Base-by-base conservation (phyloP, 2,329 filamentous ascomycete species). In the Fusarium brevicatenulatum region DNA sequence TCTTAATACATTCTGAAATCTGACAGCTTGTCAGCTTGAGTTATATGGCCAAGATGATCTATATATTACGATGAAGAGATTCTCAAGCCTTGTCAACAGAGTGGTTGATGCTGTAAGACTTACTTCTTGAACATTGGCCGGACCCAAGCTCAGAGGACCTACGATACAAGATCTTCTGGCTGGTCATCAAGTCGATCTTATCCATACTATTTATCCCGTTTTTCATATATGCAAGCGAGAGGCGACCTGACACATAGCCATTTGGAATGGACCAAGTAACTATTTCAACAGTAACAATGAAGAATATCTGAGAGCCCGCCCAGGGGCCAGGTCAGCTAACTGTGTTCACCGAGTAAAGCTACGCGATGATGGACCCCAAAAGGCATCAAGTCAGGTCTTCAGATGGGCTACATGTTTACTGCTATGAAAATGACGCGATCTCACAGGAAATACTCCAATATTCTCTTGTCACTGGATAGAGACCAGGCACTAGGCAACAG, bases 201-300 rank as follows among this genome's bases (percentile, higher is more conserved):
- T 0, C 12, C 30, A 21, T 8, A 4, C 13, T 13, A 10, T 30
- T 47, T 30, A 7, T 30, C 44, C 19, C 3, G 9, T 8, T 34
- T 7, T 34, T 4, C 15, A 16, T 9, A 7, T n/a, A 6, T 47
- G 4, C 8, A n/a, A 2, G 12, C 9, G 7, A 30, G 19, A 21
- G 6, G 3, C 11, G 4, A 5, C 9, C 25, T 16, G 25, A 19
- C 7, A 13, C 9, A 15, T 21, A 9, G 43, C 12, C 4, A 12
- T 21, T 25, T 10, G 9, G 18, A 4, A 28, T 28, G 96, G 89
- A 32, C 85, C 91, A 12, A 90, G 90, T 77, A 93, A 95, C 82
- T 89, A 91, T 81, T 97, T 91, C 83, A 88, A 90, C 54, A 89
- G 90, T 71, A 91, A 95, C 4, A 94, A 95, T 98, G 60, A 88